phyloP scores from a whole-genome alignment of 257 asterid genomes.

The Asclepias syriaca region DNA sequence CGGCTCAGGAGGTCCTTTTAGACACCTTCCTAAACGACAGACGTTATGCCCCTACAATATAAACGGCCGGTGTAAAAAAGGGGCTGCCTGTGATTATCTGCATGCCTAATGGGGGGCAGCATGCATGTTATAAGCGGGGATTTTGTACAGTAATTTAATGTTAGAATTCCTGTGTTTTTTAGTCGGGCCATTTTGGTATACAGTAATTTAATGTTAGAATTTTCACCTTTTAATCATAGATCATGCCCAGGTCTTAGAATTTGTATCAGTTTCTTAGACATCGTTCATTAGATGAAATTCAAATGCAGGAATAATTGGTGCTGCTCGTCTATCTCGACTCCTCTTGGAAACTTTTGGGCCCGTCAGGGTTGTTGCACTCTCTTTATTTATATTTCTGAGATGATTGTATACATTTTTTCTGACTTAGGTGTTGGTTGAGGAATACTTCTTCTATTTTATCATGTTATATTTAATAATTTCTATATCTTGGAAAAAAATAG shows the following conservation, averaged over 20 bases:
- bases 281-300: background rate
- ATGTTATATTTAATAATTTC: too few species aligned
- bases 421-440: too few species aligned
- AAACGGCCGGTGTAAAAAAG: slow-evolving; percentile 70
- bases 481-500: too few species aligned
- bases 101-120: slow-evolving; percentile 33
- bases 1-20: slow-evolving; percentile 25
- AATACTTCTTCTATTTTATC: too few species aligned
- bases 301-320: background rate
- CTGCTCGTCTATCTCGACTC: background rate
- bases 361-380: background rate
- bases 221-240: slow-evolving; percentile 11
- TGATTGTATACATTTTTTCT: too few species aligned
- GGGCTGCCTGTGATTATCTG: slow-evolving; percentile 57
- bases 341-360: background rate
- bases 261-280: slow-evolving; percentile 30
- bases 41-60: slow-evolving; percentile 56
- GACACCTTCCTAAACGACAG: slow-evolving; percentile 29
- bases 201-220: slow-evolving; percentile 19
- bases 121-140: slow-evolving; percentile 18
- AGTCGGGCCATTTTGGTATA: slow-evolving; percentile 19
- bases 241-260: slow-evolving; percentile 19
- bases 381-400: too few species aligned
- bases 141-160: slow-evolving; percentile 29
- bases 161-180: slow-evolving; percentile 11